Conservation (phyloP, 164 flowering plant species). For the Santalum album region DNA sequence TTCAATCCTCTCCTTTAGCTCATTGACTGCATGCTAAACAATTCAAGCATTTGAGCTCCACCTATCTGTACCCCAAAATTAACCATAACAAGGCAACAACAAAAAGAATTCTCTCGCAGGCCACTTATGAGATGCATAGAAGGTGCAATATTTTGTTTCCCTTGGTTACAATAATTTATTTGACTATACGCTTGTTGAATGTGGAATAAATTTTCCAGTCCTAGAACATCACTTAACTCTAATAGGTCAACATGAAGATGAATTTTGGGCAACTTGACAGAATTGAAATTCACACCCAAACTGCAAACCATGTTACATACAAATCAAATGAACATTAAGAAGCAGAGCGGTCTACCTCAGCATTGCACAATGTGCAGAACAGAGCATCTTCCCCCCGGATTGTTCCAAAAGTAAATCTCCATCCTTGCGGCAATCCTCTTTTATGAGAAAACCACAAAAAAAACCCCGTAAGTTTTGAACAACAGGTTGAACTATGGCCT, state of each 20-base stretch:
- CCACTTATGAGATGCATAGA: too few relatives aligned
- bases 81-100: too few relatives aligned
- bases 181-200: too few relatives aligned
- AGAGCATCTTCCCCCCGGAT: constrained; percentile 68
- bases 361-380: constrained; percentile 93
- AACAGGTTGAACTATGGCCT: constrained; percentile 32
- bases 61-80: too few relatives aligned
- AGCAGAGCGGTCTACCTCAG: constrained; percentile 50
- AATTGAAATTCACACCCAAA: not conserved
- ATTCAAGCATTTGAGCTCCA: too few relatives aligned
- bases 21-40: too few relatives aligned
- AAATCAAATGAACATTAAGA: not conserved
- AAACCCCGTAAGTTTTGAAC: constrained; percentile 41
- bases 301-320: not conserved
- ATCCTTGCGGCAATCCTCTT: constrained; percentile 75
- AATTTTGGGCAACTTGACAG: not conserved
- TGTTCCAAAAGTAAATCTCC: constrained; percentile 40
- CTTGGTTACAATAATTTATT: too few relatives aligned
- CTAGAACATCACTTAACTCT: too few relatives aligned
- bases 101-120: too few relatives aligned
- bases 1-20: too few relatives aligned
- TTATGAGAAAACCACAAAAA: constrained; percentile 60
- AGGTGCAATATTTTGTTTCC: too few relatives aligned
- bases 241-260: not conserved
- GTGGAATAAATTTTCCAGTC: too few relatives aligned